Base-by-base conservation (phyloP, 805 yeast species). In the Candida multigemmis region DNA sequence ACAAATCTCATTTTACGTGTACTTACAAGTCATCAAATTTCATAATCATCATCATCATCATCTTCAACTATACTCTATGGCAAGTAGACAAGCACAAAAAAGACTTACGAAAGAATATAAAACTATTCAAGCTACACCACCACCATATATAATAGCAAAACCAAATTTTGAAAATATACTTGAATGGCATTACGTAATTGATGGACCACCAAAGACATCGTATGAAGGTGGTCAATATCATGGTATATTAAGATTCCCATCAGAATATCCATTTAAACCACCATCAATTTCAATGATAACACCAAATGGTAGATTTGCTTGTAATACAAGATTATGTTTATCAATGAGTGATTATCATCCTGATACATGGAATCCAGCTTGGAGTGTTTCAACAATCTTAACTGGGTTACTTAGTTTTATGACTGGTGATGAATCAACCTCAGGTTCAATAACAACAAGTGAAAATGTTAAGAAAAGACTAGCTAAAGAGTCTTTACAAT, bases 271-370 rank as follows among this genome's bases (percentile, higher is more conserved):
- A 0, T 84, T 82, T 60, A 77, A 82, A 39, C 96, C 96, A 7
- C 96, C 96, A 2, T 71, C 93, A 8, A 87, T 87, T 28, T 66
- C 82, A 31, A 85, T 87, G 82, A 60, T 76, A 24, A 87, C 96
- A 0, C 96, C 96, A 4, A 81, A 77, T 41, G 96, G 96, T 4
- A 64, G 95, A 26, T 87, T 87, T 49, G 72, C 75, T 32, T 70
- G 85, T 31, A 83, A 83, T 48, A 76, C 85, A 3, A 61, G 95
- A 25, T 64, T 87, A 15, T 87, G 97, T 55, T 60, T 87, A 25
- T 76, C 87, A n/a, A 86, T 87, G 79, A 78, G 93, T 43, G 96
- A 87, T 55, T 87, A 74, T 51, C 97, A 87, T 42, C 96, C 95
- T 3, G 91, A 86, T 50, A 61, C 80, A 1, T 87, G 97, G 97